Evolutionary conservation across 2,329 filamentous ascomycete genomes (phyloP), one percentile per base, ranked within the genome.

Genomic region (Emydomyces testavorans): DNA sequence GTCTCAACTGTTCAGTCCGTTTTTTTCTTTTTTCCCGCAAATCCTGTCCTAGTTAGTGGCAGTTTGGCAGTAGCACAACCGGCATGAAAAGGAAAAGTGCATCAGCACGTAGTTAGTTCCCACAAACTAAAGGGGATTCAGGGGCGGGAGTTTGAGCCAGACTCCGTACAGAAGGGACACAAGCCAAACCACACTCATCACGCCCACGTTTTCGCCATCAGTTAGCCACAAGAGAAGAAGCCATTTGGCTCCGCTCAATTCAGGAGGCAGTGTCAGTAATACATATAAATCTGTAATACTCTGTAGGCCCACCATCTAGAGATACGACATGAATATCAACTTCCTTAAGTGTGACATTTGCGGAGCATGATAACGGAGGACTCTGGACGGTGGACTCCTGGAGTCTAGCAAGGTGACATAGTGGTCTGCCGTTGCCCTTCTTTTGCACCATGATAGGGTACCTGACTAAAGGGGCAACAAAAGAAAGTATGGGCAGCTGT

Each of bases 101-200:
- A 41, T 31, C 26, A 41, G 40, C n/a, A n/a, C n/a, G n/a, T n/a
- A n/a, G n/a, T n/a, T 43, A 32, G 40, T 24, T 28, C 28, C 40
- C 34, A 29, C 29, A 34, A n/a, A 29, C 18, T n/a, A 16, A 35
- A 20, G 40, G 40, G 28, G 16, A 24, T 21, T 32, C 40, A 43
- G 40, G 40, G 40, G 40, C 18, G 15, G 16, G 10, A n/a, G 26
- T 34, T 43, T 34, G 40, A 43, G n/a, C 29, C 40, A 35, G 16
- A 34, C 28, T 34, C 40, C 40, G 34, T 43, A 43, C 40, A 43
- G 40, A 43, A 29, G 21, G 10, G 28, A 31, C 40, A 29, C 40
- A 43, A 43, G 40, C 40, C 24, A 40, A 29, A 29, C 38, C 8
- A 11, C 23, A 21, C 38, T 43, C 29, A 31, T 43, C 18, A 18